These are phyloP conservation scores for Stagonosporopsis chrysanthemi DNA, from an alignment of 2,329 filamentous ascomycete genomes.

Conservation along the genomic window DNA sequence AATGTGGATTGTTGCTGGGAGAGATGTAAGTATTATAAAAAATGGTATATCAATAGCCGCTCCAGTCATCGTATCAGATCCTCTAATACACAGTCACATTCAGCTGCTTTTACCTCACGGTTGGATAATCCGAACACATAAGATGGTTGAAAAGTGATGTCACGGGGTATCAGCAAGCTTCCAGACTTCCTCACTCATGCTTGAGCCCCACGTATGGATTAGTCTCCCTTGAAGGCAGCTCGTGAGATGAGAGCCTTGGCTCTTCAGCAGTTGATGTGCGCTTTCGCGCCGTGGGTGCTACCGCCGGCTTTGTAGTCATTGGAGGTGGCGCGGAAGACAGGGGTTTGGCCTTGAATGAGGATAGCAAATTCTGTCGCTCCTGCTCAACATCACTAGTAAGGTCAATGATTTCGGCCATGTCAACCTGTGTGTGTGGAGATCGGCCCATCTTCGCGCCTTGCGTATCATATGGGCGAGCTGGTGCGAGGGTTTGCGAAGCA, in stretches of 20 bases:
- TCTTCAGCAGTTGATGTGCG: background rate
- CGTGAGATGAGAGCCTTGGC: background rate
- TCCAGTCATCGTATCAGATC: too few species aligned
- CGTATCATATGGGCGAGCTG: background rate
- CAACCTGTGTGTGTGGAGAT: background rate
- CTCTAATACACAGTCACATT: background rate
- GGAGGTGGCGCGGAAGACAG: background rate
- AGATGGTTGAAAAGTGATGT: background rate
- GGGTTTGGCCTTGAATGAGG: slow-evolving; percentile 20
- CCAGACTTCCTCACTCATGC: background rate
- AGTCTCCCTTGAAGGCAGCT: background rate
- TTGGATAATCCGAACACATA: background rate
- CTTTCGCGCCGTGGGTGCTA: background rate
- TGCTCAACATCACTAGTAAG: slow-evolving; percentile 27
- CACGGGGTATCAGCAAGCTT: background rate
- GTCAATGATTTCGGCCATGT: slow-evolving; percentile 22
- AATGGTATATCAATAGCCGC: too few species aligned
- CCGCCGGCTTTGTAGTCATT: background rate
- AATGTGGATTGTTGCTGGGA: too few species aligned
- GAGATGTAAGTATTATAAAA: too few species aligned
- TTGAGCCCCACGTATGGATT: slow-evolving; percentile 4
- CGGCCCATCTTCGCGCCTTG: background rate
- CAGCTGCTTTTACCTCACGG: background rate
- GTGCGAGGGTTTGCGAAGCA: background rate
- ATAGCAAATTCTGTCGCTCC: slow-evolving; percentile 23